Percentiles rank a stretch among this genome's conserved stretches.
These are phyloP conservation scores for Trichoderma parareesei DNA, from an alignment of 495 filamentous ascomycete genomes.

Conservation along the genomic window DNA sequence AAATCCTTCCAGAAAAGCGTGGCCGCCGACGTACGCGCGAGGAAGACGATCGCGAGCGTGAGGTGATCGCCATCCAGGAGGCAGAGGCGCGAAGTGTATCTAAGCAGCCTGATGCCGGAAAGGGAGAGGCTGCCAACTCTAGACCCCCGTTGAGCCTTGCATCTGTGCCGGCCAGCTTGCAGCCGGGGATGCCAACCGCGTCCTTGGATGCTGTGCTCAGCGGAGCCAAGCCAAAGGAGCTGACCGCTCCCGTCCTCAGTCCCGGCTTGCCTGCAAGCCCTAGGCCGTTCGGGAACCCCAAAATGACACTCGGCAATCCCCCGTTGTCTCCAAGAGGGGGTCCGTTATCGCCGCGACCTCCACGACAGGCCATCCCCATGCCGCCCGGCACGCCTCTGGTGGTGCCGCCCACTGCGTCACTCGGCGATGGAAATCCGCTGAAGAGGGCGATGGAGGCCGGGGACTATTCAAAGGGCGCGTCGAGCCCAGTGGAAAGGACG, in stretches of 20 bases:
- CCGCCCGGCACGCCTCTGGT: constrained; percentile 54
- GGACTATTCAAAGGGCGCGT: constrained; percentile 26
- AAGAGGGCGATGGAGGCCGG: constrained; percentile 27
- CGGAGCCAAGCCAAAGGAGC: constrained; percentile 23
- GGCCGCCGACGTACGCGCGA: constrained; percentile 82
- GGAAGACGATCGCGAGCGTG: constrained; percentile 76
- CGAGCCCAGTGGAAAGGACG: constrained; percentile 26
- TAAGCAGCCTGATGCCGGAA: constrained; percentile 49
- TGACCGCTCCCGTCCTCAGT: constrained; percentile 58
- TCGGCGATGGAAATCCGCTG: constrained; percentile 17
- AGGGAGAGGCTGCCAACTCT: constrained; percentile 33
- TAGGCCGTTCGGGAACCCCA: constrained; percentile 45
- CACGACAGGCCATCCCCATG: constrained; percentile 56
- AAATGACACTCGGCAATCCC: constrained; percentile 55
- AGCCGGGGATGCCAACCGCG: constrained; percentile 15
- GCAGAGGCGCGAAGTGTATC: constrained; percentile 56
- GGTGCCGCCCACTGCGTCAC: constrained; percentile 37
- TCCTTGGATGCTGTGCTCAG: constrained; percentile 46
- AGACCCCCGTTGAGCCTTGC: constrained; percentile 17
- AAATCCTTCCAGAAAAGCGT: constrained; percentile 50
- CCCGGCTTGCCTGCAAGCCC: constrained; percentile 87
- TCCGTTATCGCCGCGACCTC: constrained; percentile 66
- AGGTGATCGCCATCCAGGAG: constrained; percentile 55
- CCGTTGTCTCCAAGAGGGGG: constrained; percentile 59
- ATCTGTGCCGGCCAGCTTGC: neutral